These are phyloP conservation scores for Euphrasia arctica DNA, from an alignment of 305 asterid genomes.

Conservation along the genomic window DNA sequence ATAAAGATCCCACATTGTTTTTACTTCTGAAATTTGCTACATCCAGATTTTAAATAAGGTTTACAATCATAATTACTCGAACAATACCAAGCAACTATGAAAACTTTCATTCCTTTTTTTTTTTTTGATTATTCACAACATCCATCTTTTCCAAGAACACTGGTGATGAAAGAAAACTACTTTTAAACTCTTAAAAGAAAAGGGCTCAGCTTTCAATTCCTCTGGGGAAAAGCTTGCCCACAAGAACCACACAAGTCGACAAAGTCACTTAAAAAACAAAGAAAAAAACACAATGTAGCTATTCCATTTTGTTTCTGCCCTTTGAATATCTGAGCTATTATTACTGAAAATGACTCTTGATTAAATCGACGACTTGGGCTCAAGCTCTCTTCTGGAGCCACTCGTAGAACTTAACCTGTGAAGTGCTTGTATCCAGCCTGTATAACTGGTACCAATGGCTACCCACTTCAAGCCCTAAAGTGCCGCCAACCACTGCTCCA, in stretches of 20 bases:
- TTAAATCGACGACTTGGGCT: constrained; percentile 24
- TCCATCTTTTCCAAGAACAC: neutral
- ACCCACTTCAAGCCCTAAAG: constrained; percentile 75
- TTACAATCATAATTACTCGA: too few relatives aligned
- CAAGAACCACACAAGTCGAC: neutral
- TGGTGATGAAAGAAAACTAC: neutral
- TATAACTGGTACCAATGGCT: constrained; percentile 78
- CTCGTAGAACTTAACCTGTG: constrained; percentile 84
- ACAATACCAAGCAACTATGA: neutral
- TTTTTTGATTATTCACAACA: neutral
- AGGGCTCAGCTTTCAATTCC: constrained; percentile 2
- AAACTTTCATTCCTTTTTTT: neutral
- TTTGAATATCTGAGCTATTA: constrained; percentile 6
- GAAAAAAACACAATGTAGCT: constrained; percentile 2
- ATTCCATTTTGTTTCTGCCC: neutral
- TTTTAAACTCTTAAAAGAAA: neutral
- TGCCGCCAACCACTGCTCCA: constrained; percentile 75
- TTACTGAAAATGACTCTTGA: neutral
- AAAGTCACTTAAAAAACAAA: neutral
- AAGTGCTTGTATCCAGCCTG: constrained; percentile 59
- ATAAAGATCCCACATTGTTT: neutral
- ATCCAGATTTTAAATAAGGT: too few relatives aligned
- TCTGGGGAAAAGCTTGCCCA: neutral
- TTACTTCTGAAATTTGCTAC: too few relatives aligned
- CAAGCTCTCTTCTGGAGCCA: constrained; percentile 83